Conservation (phyloP, 208 protist species). For the Naegleria lovaniensis region DNA sequence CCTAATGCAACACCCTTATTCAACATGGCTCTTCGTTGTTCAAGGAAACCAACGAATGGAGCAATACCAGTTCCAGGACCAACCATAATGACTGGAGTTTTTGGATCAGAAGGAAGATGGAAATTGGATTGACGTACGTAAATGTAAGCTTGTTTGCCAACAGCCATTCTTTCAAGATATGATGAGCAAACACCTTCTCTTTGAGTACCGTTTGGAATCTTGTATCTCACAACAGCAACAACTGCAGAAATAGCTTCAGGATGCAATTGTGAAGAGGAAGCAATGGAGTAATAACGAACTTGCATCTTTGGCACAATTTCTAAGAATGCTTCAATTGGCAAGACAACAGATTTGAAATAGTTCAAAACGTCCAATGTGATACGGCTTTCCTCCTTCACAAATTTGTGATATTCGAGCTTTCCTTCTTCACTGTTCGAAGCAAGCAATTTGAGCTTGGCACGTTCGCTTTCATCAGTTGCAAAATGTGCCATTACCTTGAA, state of each 20-base stretch:
- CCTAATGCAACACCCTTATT: slow-evolving; percentile 23
- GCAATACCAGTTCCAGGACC: slow-evolving; percentile 88
- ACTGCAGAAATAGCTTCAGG: slow-evolving; percentile 66
- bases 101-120: slow-evolving; percentile 67
- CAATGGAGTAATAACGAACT: slow-evolving; percentile 90
- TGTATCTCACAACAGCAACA: slow-evolving; percentile 65
- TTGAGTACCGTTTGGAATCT: slow-evolving; percentile 20
- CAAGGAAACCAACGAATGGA: slow-evolving; percentile 86
- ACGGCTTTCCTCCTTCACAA: slow-evolving; percentile 18
- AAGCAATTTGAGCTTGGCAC: slow-evolving; percentile 63
- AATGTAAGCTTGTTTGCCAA: slow-evolving; percentile 62
- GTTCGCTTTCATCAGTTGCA: slow-evolving; percentile 61
- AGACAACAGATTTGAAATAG: slow-evolving; percentile 61
- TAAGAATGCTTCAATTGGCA: slow-evolving; percentile 70
- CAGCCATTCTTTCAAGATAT: slow-evolving; percentile 63
- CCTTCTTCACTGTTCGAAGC: slow-evolving; percentile 56
- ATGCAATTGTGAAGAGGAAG: slow-evolving; percentile 70
- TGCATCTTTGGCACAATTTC: slow-evolving; percentile 83
- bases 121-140: slow-evolving; percentile 86
- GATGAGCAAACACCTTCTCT: slow-evolving; percentile 77
- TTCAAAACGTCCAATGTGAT: slow-evolving; percentile 15
- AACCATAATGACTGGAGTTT: slow-evolving; percentile 80
- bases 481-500: slow-evolving; percentile 74
- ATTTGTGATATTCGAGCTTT: slow-evolving; percentile 28
- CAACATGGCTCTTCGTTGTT: slow-evolving; percentile 48